Evolutionary conservation across 345 rosid species (phyloP), one percentile per base, ranked within the genome.

Genomic region (Clausena lansium): DNA sequence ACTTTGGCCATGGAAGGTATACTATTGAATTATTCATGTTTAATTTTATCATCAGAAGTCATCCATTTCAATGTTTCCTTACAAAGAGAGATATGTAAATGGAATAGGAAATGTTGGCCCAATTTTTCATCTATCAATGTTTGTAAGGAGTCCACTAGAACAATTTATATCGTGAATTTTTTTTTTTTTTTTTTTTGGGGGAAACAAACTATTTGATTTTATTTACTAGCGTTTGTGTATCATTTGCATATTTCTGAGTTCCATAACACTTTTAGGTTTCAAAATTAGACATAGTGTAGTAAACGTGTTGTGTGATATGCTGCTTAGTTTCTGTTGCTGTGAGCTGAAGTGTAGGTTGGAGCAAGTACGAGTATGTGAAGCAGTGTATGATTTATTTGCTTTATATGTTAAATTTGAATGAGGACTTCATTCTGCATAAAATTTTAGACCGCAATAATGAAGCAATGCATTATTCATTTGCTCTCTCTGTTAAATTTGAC

Each of bases 1-100:
- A 7, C 76, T 94, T 60, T 94, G 98, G 97, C 98, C 97, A 0
- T 94, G 98, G 98, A 94, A 94, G 98, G 98, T 91, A 83, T 75
- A 61, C 28, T 57, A 65, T 52, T 54, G 13, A 9, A 17, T 52
- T 38, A 33, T 28, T 62, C 24, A 64, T 54, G 36, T n/a, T 27
- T 58, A 58, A 25, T 50, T 65, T 9, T 55, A n/a, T 24, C 32
- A 2, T 41, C 41, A 28, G 2, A 38, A 60, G 30, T 39, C n/a
- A 39, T 60, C 17, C 57, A 27, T 39, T 17, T 74, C 19, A 19
- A 13, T 32, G 10, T 19, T 32, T 25, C 36, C 6, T 19, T 32
- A 2, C 20, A 25, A 58, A 22, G 27, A 58, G 27, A n/a, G 11
- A 58, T 22, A 24, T 58, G 27, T n/a, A 58, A n/a, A 58, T 58